Conservation (phyloP, 75 land plant species). For the Pseudotsuga menziesii region DNA sequence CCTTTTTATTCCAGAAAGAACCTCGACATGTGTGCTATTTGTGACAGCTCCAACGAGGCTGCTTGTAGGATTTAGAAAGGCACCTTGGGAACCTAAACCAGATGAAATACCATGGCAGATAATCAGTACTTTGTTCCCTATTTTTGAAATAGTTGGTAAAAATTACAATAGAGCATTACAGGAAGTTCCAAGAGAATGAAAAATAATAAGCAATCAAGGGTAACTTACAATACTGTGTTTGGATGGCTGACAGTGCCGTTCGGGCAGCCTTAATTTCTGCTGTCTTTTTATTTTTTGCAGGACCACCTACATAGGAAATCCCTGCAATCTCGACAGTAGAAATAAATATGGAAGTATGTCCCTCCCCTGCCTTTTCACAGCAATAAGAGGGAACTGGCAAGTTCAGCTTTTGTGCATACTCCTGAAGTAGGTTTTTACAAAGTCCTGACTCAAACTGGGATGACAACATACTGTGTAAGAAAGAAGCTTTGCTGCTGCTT, state of each 20-base stretch:
- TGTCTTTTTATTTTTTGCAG: constrained; percentile 69
- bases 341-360: constrained; percentile 21
- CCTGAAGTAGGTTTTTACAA: constrained; percentile 81
- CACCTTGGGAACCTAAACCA: background rate
- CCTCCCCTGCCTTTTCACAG: constrained; percentile 30
- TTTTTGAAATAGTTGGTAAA: background rate
- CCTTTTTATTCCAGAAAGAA: constrained; percentile 35
- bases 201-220: background rate
- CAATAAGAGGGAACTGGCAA: constrained; percentile 60
- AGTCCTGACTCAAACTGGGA: constrained; percentile 85
- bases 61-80: background rate
- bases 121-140: background rate
- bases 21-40: constrained; percentile 17
- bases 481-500: too few species aligned
- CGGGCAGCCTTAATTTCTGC: constrained; percentile 88
- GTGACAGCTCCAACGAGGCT: background rate
- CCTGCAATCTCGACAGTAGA: constrained; percentile 74
- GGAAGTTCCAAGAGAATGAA: background rate
- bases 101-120: background rate
- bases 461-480: background rate
- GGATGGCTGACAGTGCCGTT: constrained; percentile 73
- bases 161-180: background rate
- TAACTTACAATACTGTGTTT: constrained; percentile 19
- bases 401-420: constrained; percentile 75
- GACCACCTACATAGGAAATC: constrained; percentile 62